Percentiles rank a stretch among this genome's conserved stretches.
phyloP scores from a whole-genome alignment of 2,329 filamentous ascomycete species.

The Aspergillus jensenii region DNA sequence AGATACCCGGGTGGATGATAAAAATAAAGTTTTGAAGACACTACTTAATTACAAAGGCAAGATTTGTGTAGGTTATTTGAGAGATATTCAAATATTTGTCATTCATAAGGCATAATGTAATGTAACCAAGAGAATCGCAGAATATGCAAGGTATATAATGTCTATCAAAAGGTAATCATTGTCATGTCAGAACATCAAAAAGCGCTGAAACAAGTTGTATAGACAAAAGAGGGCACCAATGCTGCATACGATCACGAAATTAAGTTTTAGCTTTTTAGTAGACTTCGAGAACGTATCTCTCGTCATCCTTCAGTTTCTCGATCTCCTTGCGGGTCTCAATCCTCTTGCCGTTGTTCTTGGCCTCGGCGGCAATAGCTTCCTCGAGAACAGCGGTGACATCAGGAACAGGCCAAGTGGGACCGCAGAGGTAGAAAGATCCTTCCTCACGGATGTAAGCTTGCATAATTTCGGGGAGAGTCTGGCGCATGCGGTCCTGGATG shows the following conservation, averaged over 20 bases:
- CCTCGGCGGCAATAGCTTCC: conserved; percentile 82
- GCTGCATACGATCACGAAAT: conserved; percentile 1
- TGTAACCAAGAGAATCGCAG: neutral
- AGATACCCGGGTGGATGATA: conserved; percentile 16
- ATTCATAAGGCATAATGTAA: neutral
- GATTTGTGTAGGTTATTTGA: too few relatives aligned
- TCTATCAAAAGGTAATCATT: conserved; percentile 8
- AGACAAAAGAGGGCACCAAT: conserved; percentile 6
- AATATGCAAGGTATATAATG: neutral
- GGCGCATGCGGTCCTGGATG: conserved; percentile 96
- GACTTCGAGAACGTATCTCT: conserved; percentile 93
- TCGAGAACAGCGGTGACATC: conserved; percentile 92
- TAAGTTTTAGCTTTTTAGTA: conserved; percentile 60
- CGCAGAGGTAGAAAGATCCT: conserved; percentile 94
- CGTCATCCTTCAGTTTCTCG: conserved; percentile 93
- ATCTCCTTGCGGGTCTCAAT: conserved; percentile 86
- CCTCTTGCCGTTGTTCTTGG: conserved; percentile 68
- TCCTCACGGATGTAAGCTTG: conserved; percentile 84
- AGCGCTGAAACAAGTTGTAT: conserved; percentile 23
- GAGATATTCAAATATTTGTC: too few relatives aligned
- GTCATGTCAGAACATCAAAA: conserved; percentile 8
- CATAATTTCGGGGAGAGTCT: conserved; percentile 79
- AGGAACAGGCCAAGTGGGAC: conserved; percentile 96
- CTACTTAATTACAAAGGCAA: too few relatives aligned
- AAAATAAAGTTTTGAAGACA: neutral